Conservation (phyloP, 192 early-diverging fungal species). For the Haplosporangium gracile region DNA sequence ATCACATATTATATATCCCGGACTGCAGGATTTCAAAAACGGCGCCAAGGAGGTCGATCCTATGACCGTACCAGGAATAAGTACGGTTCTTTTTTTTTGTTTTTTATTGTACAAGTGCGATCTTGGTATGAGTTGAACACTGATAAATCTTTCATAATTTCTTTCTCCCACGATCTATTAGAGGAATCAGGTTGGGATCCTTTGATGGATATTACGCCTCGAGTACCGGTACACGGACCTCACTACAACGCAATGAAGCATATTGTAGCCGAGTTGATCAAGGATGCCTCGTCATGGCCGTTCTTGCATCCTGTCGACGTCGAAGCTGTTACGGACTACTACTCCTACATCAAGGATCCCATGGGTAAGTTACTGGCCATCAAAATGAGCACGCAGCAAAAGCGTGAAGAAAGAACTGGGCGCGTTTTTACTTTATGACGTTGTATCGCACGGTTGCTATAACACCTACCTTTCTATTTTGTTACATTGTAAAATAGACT, state of each 20-base stretch:
- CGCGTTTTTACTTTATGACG: not conserved
- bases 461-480: not conserved
- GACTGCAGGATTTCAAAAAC: conserved; percentile 78
- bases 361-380: conserved; percentile 76
- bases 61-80: conserved; percentile 87
- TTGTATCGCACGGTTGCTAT: not conserved
- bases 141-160: not conserved
- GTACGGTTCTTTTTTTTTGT: conserved; percentile 42
- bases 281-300: conserved; percentile 90
- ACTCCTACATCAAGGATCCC: conserved; percentile 94
- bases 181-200: conserved; percentile 94
- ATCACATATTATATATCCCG: conserved; percentile 85
- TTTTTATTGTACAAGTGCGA: not conserved
- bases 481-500: conserved; percentile 62
- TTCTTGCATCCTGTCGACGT: conserved; percentile 92
- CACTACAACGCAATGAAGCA: conserved; percentile 78
- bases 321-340: conserved; percentile 94
- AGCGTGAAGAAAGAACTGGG: not conserved
- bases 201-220: conserved; percentile 79
- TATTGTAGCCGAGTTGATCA: conserved; percentile 82
- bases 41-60: conserved; percentile 77
- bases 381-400: not conserved
- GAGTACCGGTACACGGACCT: conserved; percentile 61
- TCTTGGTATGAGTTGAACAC: not conserved
- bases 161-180: conserved; percentile 20